phyloP scores from a whole-genome alignment of 768 basidiomycete genomes.

The Exsudoporus frostii region DNA sequence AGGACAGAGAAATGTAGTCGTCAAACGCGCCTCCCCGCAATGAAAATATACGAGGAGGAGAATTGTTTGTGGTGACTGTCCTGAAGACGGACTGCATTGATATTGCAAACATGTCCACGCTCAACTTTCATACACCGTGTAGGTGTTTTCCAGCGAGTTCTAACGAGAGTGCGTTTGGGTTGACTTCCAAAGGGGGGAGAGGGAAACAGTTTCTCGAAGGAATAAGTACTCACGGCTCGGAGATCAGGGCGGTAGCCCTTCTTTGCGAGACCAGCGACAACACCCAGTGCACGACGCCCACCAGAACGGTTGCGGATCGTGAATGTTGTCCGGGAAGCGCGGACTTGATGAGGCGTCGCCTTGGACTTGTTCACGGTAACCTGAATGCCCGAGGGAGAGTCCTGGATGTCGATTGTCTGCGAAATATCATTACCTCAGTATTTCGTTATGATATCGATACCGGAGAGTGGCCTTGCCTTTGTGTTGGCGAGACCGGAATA shows the following conservation, averaged over 20 bases:
- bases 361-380: conserved; percentile 66
- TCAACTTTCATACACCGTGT: conserved; percentile 72
- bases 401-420: conserved; percentile 65
- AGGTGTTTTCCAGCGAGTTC: conserved; percentile 79
- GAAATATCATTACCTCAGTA: neutral
- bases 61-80: conserved; percentile 19
- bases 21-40: conserved; percentile 32
- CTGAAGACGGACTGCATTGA: conserved; percentile 26
- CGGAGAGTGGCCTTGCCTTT: conserved; percentile 49
- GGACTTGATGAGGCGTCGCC: conserved; percentile 50
- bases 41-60: conserved; percentile 29
- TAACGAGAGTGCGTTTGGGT: conserved; percentile 73
- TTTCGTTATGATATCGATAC: neutral
- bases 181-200: neutral
- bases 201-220: neutral
- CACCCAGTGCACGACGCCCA: conserved; percentile 64
- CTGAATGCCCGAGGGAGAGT: conserved; percentile 52
- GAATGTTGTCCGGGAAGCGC: conserved; percentile 44
- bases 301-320: conserved; percentile 68
- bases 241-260: conserved; percentile 77
- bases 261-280: conserved; percentile 57
- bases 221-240: conserved; percentile 56
- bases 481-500: conserved; percentile 85
- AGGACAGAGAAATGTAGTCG: conserved; percentile 20
- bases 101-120: conserved; percentile 95